Conservation (phyloP, 495 filamentous ascomycete genomes). For the Xanthoparmelia taractica region DNA sequence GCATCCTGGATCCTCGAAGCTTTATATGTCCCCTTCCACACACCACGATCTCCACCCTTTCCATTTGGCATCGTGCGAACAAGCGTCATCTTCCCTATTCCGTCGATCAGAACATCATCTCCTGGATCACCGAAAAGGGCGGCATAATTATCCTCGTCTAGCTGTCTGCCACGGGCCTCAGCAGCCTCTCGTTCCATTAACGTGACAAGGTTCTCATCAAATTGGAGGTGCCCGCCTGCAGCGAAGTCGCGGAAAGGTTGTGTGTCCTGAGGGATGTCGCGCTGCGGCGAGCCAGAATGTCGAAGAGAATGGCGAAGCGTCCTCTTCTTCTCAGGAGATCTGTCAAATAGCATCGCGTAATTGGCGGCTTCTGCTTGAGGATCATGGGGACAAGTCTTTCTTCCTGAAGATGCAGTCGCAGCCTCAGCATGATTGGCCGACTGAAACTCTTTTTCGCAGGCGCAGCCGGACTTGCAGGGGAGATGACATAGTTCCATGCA, state of each 20-base stretch:
- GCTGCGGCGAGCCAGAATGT: not conserved
- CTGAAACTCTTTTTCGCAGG: not conserved
- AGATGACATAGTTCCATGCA: slow-evolving; percentile 18
- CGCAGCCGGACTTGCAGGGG: slow-evolving; percentile 19
- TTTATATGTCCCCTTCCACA: slow-evolving; percentile 15
- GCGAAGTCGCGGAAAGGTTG: slow-evolving; percentile 18
- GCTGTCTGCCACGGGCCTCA: not conserved
- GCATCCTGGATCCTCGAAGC: not conserved
- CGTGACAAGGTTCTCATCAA: slow-evolving; percentile 9
- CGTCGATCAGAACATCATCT: not conserved
- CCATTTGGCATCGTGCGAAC: slow-evolving; percentile 14
- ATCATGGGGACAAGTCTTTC: too few species aligned
- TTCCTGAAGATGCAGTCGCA: not conserved
- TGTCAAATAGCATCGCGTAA: not conserved
- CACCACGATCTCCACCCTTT: slow-evolving; percentile 10
- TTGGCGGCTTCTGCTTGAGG: not conserved
- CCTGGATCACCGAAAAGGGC: slow-evolving; percentile 6
- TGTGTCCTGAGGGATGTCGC: not conserved
- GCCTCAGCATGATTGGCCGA: not conserved
- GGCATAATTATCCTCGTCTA: slow-evolving; percentile 14
- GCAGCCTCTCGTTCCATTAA: slow-evolving; percentile 8
- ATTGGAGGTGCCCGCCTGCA: slow-evolving; percentile 15
- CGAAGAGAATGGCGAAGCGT: not conserved
- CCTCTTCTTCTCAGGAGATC: not conserved
- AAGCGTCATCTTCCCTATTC: slow-evolving; percentile 10